A percentile compares a stretch with the other conserved stretches of the same genome.
phyloP scores from a whole-genome alignment of 2,329 filamentous ascomycete species.

The Falciphora oryzae region DNA sequence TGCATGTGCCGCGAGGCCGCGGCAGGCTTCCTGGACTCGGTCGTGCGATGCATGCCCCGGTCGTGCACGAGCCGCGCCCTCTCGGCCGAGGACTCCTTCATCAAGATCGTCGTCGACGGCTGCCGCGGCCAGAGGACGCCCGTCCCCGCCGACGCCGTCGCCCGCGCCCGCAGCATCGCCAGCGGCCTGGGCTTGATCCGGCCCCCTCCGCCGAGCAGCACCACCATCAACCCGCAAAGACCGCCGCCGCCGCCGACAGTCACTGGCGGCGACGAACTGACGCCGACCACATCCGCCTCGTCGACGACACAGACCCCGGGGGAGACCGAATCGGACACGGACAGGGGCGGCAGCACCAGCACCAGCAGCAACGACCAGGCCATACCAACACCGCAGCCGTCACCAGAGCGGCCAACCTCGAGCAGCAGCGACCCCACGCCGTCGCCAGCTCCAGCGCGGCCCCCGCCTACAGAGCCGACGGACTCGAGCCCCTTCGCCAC shows the following conservation, averaged over 20 bases:
- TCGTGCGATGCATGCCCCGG: slow-evolving; percentile 14
- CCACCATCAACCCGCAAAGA: neutral
- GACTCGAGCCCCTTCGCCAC: slow-evolving; percentile 17
- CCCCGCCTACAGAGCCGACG: slow-evolving; percentile 12
- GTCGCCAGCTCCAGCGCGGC: neutral
- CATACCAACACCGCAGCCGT: neutral
- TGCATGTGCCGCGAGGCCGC: slow-evolving; percentile 16
- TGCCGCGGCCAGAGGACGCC: slow-evolving; percentile 11
- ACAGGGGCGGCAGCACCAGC: neutral
- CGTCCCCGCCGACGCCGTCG: slow-evolving; percentile 10
- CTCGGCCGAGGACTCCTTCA: slow-evolving; percentile 13
- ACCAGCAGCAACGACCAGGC: neutral
- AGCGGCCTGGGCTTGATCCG: slow-evolving; percentile 11
- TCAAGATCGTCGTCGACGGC: slow-evolving; percentile 12
- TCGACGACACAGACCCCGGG: neutral
- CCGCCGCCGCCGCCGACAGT: neutral
- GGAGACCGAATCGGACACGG: neutral
- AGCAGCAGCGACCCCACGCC: neutral
- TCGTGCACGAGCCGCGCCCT: slow-evolving; percentile 1
- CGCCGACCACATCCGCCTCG: neutral
- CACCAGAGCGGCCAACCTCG: neutral
- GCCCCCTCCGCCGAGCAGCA: neutral
- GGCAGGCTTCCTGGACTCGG: slow-evolving; percentile 13
- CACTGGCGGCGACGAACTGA: neutral
- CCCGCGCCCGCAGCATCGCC: slow-evolving; percentile 13